Percentiles rank a stretch among this genome's conserved stretches.
Evolutionary conservation across 345 rosid genomes (phyloP).

Genomic region (Bruguiera sexangula): DNA sequence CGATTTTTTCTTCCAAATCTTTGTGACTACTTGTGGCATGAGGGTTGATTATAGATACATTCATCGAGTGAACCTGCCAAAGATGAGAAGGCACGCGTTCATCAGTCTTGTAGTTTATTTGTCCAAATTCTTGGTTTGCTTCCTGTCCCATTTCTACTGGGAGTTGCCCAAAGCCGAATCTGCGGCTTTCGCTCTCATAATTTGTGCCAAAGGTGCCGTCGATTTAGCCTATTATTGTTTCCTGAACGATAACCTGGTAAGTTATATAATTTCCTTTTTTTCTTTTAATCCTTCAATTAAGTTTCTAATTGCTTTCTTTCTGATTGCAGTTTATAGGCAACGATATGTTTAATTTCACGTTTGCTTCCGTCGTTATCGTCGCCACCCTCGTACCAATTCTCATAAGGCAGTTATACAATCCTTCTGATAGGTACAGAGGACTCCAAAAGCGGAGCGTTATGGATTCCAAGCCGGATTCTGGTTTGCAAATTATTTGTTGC

Average conservation of each 20-base stretch:
- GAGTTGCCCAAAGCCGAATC: background rate
- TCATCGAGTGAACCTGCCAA: background rate
- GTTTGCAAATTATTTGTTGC: slow-evolving; percentile 34
- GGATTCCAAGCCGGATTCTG: slow-evolving; percentile 4
- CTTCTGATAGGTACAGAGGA: slow-evolving; percentile 27
- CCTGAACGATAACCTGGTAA: background rate
- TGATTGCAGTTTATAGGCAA: background rate
- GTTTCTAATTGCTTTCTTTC: too few species aligned
- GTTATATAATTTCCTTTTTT: background rate
- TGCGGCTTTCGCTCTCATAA: slow-evolving; percentile 6
- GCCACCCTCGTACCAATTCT: slow-evolving; percentile 11
- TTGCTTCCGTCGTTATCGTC: background rate
- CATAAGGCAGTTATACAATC: slow-evolving; percentile 21
- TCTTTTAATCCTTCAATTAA: background rate
- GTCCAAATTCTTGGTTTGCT: slow-evolving; percentile 6
- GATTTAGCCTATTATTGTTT: background rate
- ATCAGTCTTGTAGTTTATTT: too few species aligned
- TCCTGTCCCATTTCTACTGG: background rate
- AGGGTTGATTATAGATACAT: background rate
- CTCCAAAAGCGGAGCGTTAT: slow-evolving; percentile 21
- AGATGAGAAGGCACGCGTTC: background rate
- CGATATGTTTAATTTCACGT: background rate
- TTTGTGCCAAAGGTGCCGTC: slow-evolving; percentile 6
- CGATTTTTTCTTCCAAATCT: slow-evolving; percentile 28
- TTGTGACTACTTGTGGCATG: slow-evolving; percentile 19